Evolutionary conservation across 352 stramenopile genomes (phyloP), one percentile per base, ranked within the genome.

Genomic region (Globisporangium splendens): DNA sequence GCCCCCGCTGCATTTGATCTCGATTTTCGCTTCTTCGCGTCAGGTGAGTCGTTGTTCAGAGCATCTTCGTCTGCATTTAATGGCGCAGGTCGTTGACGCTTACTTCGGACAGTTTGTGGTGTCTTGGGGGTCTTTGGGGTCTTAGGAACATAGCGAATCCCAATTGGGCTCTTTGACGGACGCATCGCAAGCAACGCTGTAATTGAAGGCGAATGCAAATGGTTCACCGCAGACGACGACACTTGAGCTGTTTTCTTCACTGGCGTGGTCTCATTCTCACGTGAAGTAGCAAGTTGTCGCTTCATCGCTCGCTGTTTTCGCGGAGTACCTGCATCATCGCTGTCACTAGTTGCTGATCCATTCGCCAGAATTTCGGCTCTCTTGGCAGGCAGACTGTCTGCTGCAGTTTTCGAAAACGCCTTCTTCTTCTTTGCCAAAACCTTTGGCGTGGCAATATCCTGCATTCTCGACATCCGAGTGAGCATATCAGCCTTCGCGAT

Each of bases 391-490:
- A 82, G 55, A 24, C 63, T 61, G 12, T 63, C 72, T 43, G 51
- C 55, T 3, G 58, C 47, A 39, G 64, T 65, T 51, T 80, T 72
- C 43, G 70, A 82, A 15, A 72, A 50, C 2, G 50, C 20, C 11
- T 75, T 75, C 39, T 73, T 80, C 49, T 86, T 89, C 61, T 87
- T 88, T 10, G 49, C 55, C n/a, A 77, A 44, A 13, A 87, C 75
- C 61, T 86, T 89, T 20, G 81, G 81, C 12, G 81, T 91, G 33
- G 62, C 71, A 28, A 89, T 75, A 31, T 91, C 81, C 47, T 87
- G 75, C 57, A 86, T 75, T 43, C 74, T 77, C 21, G 54, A 65
- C 48, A 86, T 78, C 44, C 66, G 64, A 39, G 73, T 59, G 31
- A 86, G 71, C 46, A 83, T 56, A n/a, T 80, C 74, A 55, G 69